phyloP scores from a whole-genome alignment of 495 filamentous ascomycete species.

The Pseudomonodictys pantanalensis region DNA sequence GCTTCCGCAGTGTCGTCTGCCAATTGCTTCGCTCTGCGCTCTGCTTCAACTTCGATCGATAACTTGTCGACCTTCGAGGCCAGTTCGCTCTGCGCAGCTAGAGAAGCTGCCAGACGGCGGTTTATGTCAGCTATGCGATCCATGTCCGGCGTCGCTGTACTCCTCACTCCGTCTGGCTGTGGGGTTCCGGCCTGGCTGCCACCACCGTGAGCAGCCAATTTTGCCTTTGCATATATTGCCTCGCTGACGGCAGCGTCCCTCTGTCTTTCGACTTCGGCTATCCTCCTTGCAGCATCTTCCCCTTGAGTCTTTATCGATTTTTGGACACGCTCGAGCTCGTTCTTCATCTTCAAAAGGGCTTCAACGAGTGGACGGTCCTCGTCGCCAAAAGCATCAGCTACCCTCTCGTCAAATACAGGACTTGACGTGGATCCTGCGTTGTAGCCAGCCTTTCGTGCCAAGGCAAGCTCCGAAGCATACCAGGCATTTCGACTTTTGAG shows the following conservation, averaged over 20 bases:
- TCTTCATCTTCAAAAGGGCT: conserved; percentile 84
- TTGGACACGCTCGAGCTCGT: conserved; percentile 80
- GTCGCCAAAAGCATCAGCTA: conserved; percentile 74
- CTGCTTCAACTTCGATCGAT: conserved; percentile 68
- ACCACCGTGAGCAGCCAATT: conserved; percentile 74
- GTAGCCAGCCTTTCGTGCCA: conserved; percentile 87
- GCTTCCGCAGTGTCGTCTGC: conserved; percentile 86
- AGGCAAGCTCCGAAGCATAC: conserved; percentile 91
- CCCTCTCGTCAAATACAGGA: conserved; percentile 71
- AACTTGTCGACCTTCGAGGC: conserved; percentile 65
- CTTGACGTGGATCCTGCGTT: conserved; percentile 66
- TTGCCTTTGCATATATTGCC: conserved; percentile 91
- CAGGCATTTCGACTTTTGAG: conserved; percentile 85
- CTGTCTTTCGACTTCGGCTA: conserved; percentile 91
- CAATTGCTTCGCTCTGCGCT: conserved; percentile 72
- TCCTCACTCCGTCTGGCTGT: conserved; percentile 59
- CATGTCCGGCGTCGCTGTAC: conserved; percentile 51
- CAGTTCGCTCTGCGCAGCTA: conserved; percentile 74
- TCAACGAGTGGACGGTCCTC: conserved; percentile 91
- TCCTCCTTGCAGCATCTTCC: conserved; percentile 74
- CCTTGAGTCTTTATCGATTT: conserved; percentile 82
- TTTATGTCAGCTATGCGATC: conserved; percentile 76
- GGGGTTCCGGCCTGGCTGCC: conserved; percentile 67
- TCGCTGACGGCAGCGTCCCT: conserved; percentile 88
- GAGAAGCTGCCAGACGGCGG: conserved; percentile 73